Base-by-base conservation (phyloP, 257 asterid species). In the Nicotiana tabacum region DNA sequence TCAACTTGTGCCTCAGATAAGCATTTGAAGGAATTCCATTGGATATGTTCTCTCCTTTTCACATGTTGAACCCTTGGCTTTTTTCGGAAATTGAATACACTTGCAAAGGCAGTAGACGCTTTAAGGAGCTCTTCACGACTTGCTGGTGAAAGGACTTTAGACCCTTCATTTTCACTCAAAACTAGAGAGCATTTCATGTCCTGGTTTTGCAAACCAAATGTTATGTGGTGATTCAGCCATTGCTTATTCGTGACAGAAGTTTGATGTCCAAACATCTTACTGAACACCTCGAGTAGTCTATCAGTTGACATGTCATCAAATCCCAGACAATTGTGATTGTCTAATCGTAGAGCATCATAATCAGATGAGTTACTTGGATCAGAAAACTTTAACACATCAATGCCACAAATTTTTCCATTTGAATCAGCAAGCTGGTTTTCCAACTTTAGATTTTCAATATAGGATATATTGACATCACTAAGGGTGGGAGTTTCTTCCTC, bases 21-120 rank as follows among this genome's bases (percentile, higher is more conserved):
- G 35, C n/a, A 35, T 68, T 18, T 70, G 61, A 70, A 24, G 29
- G 74, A 69, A 11, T 39, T 78, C 55, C 69, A 82, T 21, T 46
- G 67, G 80, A 27, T 33, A 37, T 72, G 67, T 29, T 24, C 27
- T 72, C 67, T 72, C 30, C 39, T 70, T 51, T 82, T 82, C 81
- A 39, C 77, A 15, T 48, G 84, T 39, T 72, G 70, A 17, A 72
- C 84, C 68, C 84, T 82, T 69, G 60, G 81, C 81, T 70, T 82
- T 58, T 21, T 82, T 43, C 78, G 60, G 72, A 82, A 82, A 56
- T 39, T 82, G 76, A 82, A 82, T 56, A 82, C 57, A 60, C 81
- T 62, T 17, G 84, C 24, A 60, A 70, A 82, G 39, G 84, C 62
- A 39, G 48, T 82, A 43, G 84, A 70, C 37, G 48, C 76, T 82